These are phyloP conservation scores for Leccinum barrowsii DNA, from an alignment of 768 basidiomycete genomes.

Conservation along the genomic window DNA sequence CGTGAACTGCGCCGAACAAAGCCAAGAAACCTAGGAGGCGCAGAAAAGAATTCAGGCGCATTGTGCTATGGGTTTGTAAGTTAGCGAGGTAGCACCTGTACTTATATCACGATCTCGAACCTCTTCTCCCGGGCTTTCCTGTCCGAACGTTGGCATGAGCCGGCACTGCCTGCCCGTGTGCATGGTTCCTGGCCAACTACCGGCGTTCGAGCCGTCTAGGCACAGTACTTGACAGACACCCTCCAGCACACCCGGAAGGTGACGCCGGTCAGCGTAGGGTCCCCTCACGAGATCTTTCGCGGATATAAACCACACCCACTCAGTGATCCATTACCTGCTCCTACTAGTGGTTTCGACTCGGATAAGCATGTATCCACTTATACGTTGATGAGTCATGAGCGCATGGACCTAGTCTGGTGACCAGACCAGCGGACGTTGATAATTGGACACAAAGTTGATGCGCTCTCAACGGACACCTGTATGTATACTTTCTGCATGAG, in stretches of 20 bases:
- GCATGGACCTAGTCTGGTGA: no score
- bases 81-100: not conserved
- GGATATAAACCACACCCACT: no score
- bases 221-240: not conserved
- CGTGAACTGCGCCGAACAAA: not conserved
- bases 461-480: not conserved
- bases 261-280: no score
- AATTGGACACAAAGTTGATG: no score
- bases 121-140: not conserved
- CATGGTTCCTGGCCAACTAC: not conserved
- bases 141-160: not conserved
- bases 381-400: no score
- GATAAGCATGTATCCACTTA: no score
- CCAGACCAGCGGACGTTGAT: no score
- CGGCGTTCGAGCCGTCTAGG: not conserved
- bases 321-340: no score
- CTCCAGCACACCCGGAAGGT: no score
- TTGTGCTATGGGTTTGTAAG: not conserved
- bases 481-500: not conserved
- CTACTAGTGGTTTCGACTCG: no score
- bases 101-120: not conserved
- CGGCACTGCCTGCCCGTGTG: not conserved
- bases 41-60: not conserved
- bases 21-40: not conserved
- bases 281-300: no score